A percentile compares a stretch with the other conserved stretches of the same genome.
These are phyloP conservation scores for Citrus mangshanensis DNA, from an alignment of 345 rosid genomes.

Conservation along the genomic window DNA sequence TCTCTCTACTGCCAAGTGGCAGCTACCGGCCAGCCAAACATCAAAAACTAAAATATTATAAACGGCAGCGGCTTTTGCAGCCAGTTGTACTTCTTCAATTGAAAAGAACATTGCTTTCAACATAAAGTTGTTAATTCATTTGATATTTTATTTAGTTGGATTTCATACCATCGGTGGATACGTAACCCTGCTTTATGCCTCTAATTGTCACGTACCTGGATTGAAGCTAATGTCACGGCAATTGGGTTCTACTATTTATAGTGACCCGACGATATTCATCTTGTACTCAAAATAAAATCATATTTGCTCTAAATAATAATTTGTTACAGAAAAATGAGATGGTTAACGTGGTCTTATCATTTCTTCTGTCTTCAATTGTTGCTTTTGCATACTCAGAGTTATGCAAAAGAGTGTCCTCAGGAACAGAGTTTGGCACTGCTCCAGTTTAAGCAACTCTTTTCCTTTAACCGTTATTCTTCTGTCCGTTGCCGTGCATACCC, in stretches of 20 bases:
- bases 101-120: too few species aligned
- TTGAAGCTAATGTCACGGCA: not conserved
- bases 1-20: too few species aligned
- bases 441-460: slow-evolving; percentile 6
- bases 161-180: not conserved
- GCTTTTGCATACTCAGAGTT: not conserved
- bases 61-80: too few species aligned
- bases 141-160: too few species aligned
- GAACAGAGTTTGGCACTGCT: slow-evolving; percentile 3
- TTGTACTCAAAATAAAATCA: not conserved
- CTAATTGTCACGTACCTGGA: too few species aligned
- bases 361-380: not conserved
- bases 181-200: not conserved
- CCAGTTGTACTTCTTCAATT: too few species aligned
- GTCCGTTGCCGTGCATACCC: not conserved
- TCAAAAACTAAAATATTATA: too few species aligned
- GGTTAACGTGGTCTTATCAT: not conserved
- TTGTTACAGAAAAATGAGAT: not conserved
- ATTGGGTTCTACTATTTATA: not conserved
- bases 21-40: too few species aligned
- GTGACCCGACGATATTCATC: not conserved
- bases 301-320: not conserved
- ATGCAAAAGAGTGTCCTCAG: not conserved
- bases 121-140: too few species aligned
- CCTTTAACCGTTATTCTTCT: not conserved